These are phyloP conservation scores for Pseudogymnoascus sp. DNA, from an alignment of 2,329 filamentous ascomycete genomes.

Conservation along the genomic window DNA sequence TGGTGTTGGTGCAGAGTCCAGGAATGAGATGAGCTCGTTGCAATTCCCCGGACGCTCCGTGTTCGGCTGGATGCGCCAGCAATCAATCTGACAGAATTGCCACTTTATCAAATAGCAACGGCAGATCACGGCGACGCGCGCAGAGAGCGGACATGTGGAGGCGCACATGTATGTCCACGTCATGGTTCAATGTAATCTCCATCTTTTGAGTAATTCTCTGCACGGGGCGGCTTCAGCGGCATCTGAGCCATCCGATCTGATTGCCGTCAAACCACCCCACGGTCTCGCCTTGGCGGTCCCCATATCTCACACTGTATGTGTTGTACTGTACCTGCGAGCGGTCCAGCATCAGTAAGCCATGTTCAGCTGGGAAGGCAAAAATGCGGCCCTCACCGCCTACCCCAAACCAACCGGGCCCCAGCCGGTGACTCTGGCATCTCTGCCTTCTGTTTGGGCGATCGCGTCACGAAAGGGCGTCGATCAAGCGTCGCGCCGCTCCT, in stretches of 20 bases:
- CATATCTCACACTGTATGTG: background rate
- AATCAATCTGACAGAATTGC: background rate
- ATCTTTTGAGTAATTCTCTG: background rate
- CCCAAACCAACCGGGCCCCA: background rate
- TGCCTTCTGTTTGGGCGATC: background rate
- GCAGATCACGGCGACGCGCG: background rate
- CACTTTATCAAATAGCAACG: background rate
- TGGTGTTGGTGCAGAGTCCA: background rate
- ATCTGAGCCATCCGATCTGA: slow-evolving; percentile 2
- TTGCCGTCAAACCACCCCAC: background rate
- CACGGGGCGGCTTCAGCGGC: background rate
- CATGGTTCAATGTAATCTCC: background rate
- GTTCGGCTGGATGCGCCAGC: slow-evolving; percentile 4
- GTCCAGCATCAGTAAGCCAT: background rate
- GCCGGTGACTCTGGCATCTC: background rate
- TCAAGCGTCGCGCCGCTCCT: background rate
- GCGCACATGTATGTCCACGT: background rate
- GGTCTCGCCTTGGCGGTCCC: background rate
- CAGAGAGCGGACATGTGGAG: background rate
- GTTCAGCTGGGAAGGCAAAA: background rate
- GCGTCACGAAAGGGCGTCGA: background rate
- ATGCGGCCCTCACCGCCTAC: slow-evolving; percentile 1
- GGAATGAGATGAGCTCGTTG: background rate
- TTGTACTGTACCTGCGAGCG: background rate
- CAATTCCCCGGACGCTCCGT: background rate